Base-by-base conservation (phyloP, 352 stramenopile genomes). In the Phytophthora pistaciae region DNA sequence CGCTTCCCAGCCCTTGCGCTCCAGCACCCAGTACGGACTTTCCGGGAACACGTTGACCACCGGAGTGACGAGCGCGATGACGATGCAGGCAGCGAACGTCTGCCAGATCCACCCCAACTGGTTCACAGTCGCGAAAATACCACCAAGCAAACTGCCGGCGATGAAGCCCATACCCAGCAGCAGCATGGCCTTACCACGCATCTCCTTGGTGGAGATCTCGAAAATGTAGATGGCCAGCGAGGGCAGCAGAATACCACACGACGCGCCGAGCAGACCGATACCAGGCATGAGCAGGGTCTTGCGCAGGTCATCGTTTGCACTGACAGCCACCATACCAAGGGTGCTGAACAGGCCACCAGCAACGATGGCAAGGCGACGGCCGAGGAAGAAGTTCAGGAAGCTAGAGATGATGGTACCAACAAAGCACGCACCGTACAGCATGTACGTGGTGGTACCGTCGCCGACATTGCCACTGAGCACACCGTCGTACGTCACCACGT, bases 81-180 rank as follows among this genome's bases (percentile, higher is more conserved):
- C 72, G 8, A 92, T 75, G 7, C 77, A 87, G 13, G 83, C 83
- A 5, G 61, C 80, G 62, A 94, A 94, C 7, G 68, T 77, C 58
- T 94, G 87, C 87, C 87, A 94, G 52, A 94, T 83, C 87, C 87
- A 94, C 16, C 85, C 87, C 29, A 94, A 63, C 60, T 89, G 75
- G 58, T 88, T 83, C 18, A 89, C 72, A 0, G 82, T 83, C 23
- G 76, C 76, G 48, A 90, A 94, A 50, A 85, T 80, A 0, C 68
- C 76, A 10, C 78, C 74, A n/a, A 87, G 50, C 36, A 95, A 65
- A n/a, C 66, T 84, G 33, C 87, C 87, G n/a, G 70, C 50, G 27
- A 92, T 78, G 52, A 92, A 91, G 13, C 87, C 87, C 10, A 88
- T 71, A 25, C 84, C 84, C 3, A 95, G 68, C 5, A 93, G 50